A percentile compares a stretch with the other conserved stretches of the same genome.
Conservation (phyloP, 768 basidiomycete species). For the Psilocybe cubensis region DNA sequence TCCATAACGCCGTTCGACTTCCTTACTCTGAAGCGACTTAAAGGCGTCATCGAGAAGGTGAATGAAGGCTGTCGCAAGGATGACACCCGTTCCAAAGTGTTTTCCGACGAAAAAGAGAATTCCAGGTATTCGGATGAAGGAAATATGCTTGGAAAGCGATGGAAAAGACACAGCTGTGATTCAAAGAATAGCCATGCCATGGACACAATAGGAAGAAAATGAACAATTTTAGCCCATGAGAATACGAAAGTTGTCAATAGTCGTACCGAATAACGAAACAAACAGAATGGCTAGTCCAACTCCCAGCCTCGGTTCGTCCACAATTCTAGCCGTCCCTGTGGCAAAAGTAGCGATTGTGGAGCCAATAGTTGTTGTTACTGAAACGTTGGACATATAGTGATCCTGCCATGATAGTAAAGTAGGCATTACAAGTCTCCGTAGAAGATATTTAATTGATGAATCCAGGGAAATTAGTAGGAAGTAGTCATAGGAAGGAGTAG, state of each 20-base stretch:
- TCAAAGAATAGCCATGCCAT: not conserved
- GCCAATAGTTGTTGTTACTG: not conserved
- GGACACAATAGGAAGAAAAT: not conserved
- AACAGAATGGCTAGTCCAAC: slow-evolving; percentile 58
- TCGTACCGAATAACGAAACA: slow-evolving; percentile 67
- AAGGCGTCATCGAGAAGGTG: slow-evolving; percentile 83
- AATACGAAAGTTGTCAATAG: not conserved
- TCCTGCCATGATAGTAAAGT: not conserved
- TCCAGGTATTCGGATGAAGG: slow-evolving; percentile 62
- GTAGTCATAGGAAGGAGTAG: not conserved
- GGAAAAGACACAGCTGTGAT: slow-evolving; percentile 73
- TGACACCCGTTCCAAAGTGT: slow-evolving; percentile 87
- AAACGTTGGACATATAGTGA: not conserved
- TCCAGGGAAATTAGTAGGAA: not conserved
- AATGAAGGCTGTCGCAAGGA: slow-evolving; percentile 81
- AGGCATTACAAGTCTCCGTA: not conserved
- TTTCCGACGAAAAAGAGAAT: slow-evolving; percentile 84
- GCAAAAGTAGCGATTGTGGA: slow-evolving; percentile 1
- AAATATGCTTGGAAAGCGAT: slow-evolving; percentile 56
- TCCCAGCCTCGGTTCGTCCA: slow-evolving; percentile 20
- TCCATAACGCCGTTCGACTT: slow-evolving; percentile 49
- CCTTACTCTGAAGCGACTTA: slow-evolving; percentile 51
- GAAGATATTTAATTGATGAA: not conserved
- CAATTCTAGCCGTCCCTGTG: slow-evolving; percentile 6
- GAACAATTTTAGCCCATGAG: not conserved